phyloP scores from a whole-genome alignment of 2,329 filamentous ascomycete genomes.

The Fusarium mundagurra region DNA sequence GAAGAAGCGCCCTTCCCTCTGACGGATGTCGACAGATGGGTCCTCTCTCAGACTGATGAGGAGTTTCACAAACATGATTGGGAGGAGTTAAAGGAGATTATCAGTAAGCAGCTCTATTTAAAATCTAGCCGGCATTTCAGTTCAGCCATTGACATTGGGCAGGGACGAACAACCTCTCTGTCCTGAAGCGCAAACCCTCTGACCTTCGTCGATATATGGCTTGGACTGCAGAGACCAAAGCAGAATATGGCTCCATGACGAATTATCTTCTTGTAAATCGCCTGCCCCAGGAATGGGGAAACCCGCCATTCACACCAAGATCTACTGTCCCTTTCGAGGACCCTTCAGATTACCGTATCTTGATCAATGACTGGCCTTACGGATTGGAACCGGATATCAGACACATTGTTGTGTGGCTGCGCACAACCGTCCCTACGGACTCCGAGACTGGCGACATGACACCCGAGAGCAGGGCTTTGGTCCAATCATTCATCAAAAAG shows the following conservation, averaged over 20 bases:
- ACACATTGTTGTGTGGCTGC: slow-evolving; percentile 94
- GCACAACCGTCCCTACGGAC: slow-evolving; percentile 81
- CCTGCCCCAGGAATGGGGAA: slow-evolving; percentile 73
- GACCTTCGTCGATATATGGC: slow-evolving; percentile 82
- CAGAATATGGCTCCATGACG: slow-evolving; percentile 81
- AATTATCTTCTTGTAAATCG: slow-evolving; percentile 80
- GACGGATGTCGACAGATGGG: slow-evolving; percentile 66
- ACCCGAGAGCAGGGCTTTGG: slow-evolving; percentile 67
- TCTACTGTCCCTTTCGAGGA: slow-evolving; percentile 63
- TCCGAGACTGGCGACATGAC: slow-evolving; percentile 77
- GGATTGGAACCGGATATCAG: slow-evolving; percentile 72
- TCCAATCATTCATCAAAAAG: slow-evolving; percentile 74
- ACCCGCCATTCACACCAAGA: slow-evolving; percentile 63
- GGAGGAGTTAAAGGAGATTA: slow-evolving; percentile 75
- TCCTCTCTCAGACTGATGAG: slow-evolving; percentile 72
- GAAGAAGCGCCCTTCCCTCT: slow-evolving; percentile 66
- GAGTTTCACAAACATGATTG: slow-evolving; percentile 78
- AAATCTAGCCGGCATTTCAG: background rate
- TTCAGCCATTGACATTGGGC: slow-evolving; percentile 20
- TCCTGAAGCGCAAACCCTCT: slow-evolving; percentile 82
- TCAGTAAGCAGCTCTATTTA: slow-evolving; percentile 57
- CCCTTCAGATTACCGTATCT: slow-evolving; percentile 71
- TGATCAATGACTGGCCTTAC: slow-evolving; percentile 95
- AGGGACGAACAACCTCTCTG: slow-evolving; percentile 71
- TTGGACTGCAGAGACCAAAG: slow-evolving; percentile 76